Percentiles rank a stretch among this genome's conserved stretches.
phyloP scores from a whole-genome alignment of 805 yeast genomes.

The Metschnikowia picachoensis region DNA sequence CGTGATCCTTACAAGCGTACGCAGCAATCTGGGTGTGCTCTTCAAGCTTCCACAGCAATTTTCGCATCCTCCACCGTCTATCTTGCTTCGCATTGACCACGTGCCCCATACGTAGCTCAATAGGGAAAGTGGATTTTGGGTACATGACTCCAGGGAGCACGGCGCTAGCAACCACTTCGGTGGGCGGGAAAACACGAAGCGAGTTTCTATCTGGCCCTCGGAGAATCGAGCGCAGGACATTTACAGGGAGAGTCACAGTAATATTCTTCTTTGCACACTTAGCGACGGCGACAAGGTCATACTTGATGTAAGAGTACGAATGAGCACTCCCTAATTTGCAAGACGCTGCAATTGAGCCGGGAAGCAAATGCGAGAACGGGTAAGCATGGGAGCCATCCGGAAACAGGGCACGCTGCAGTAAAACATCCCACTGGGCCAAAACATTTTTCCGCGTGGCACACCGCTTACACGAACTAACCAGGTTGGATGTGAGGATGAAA shows the following conservation, averaged over 20 bases:
- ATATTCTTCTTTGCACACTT: slow-evolving; percentile 24
- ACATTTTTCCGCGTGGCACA: slow-evolving; percentile 56
- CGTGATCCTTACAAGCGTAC: slow-evolving; percentile 56
- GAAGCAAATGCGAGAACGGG: slow-evolving; percentile 86
- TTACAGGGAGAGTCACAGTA: slow-evolving; percentile 56
- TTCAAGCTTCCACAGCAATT: slow-evolving; percentile 83
- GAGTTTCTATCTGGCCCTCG: slow-evolving; percentile 84
- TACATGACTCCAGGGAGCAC: slow-evolving; percentile 84
- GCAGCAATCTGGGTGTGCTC: slow-evolving; percentile 68
- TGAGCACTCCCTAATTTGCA: slow-evolving; percentile 55
- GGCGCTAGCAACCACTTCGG: slow-evolving; percentile 82
- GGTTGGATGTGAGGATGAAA: slow-evolving; percentile 49
- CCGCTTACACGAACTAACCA: slow-evolving; percentile 49
- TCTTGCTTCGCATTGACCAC: slow-evolving; percentile 48
- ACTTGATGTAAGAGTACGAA: slow-evolving; percentile 53
- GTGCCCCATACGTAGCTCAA: slow-evolving; percentile 79
- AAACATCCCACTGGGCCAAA: slow-evolving; percentile 85
- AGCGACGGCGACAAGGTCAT: slow-evolving; percentile 69
- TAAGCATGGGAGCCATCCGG: slow-evolving; percentile 73
- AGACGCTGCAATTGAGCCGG: slow-evolving; percentile 85
- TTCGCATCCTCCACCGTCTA: slow-evolving; percentile 88
- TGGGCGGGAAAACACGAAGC: slow-evolving; percentile 91
- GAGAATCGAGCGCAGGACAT: slow-evolving; percentile 71
- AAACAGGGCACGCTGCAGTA: slow-evolving; percentile 55
- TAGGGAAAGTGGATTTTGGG: slow-evolving; percentile 81